These are phyloP conservation scores for Melastoma candidum DNA, from an alignment of 441 rosid species.

Conservation along the genomic window DNA sequence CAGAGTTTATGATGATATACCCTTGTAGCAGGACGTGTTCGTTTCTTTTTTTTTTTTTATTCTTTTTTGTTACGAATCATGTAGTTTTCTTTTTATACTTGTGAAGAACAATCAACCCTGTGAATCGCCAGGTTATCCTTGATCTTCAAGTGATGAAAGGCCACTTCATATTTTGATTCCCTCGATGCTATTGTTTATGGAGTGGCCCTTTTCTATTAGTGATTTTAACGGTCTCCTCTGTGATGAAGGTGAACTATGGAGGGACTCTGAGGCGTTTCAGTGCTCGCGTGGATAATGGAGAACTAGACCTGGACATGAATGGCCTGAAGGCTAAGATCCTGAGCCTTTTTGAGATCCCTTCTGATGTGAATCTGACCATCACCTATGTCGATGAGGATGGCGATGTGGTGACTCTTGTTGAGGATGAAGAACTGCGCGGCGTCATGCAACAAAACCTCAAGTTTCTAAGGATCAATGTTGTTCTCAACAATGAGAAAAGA, in stretches of 20 bases:
- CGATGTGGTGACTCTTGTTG: constrained; percentile 67
- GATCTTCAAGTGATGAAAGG: no score
- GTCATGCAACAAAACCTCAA: constrained; percentile 59
- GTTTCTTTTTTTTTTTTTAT: no score
- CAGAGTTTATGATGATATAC: no score
- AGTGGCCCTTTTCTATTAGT: no score
- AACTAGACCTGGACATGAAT: constrained; percentile 58
- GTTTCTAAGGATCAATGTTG: constrained; percentile 56
- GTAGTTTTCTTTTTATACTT: no score
- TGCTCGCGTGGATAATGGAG: constrained; percentile 31
- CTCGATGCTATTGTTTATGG: no score
- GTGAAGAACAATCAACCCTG: no score
- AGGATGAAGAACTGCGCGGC: constrained; percentile 64
- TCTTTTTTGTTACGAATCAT: no score
- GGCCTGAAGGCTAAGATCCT: constrained; percentile 50
- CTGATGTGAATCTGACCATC: constrained; percentile 39
- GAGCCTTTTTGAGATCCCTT: constrained; percentile 45
- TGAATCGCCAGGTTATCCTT: no score
- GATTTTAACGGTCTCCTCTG: neutral
- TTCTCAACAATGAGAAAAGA: constrained; percentile 22
- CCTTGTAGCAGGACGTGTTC: no score
- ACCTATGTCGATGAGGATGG: constrained; percentile 89
- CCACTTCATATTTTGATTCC: no score
- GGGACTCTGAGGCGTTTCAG: constrained; percentile 78
- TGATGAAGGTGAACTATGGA: constrained; percentile 54